phyloP scores from a whole-genome alignment of 441 rosid species.

The Syzygium malaccense region DNA sequence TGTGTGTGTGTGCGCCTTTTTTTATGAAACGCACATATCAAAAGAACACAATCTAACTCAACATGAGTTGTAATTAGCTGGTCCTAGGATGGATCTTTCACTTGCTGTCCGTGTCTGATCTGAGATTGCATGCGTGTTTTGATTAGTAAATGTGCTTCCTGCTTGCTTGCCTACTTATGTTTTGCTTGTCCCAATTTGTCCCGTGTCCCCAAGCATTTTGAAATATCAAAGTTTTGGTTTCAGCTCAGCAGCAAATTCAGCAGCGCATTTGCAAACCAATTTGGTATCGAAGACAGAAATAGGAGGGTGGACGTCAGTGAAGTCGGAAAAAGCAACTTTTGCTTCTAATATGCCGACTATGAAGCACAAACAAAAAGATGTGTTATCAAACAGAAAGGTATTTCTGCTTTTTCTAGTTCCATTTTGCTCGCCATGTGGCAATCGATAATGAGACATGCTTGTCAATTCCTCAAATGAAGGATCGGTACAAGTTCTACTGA shows the following conservation, averaged over 20 bases:
- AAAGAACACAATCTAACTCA: background rate
- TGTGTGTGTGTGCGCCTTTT: background rate
- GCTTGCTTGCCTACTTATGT: background rate
- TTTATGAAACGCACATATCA: background rate
- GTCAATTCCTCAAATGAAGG: background rate
- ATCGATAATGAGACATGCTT: background rate
- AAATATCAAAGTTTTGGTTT: background rate
- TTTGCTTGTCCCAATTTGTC: background rate
- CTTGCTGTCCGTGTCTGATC: background rate
- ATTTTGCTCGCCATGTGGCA: background rate
- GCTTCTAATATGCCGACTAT: slow-evolving; percentile 10
- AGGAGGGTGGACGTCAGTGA: slow-evolving; percentile 62
- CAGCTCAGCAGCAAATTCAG: slow-evolving; percentile 35
- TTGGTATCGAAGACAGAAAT: slow-evolving; percentile 31
- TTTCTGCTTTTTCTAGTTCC: background rate
- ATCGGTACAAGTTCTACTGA: background rate
- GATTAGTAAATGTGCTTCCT: background rate
- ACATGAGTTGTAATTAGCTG: background rate
- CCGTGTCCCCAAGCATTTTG: background rate
- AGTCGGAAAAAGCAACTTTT: slow-evolving; percentile 19
- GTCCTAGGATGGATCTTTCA: background rate
- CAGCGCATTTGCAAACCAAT: slow-evolving; percentile 17
- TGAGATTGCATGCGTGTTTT: background rate
- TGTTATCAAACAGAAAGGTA: slow-evolving; percentile 29
- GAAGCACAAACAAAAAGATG: slow-evolving; percentile 15